Conservation (phyloP, 805 yeast genomes). For the Myxozyma kluyveri region DNA sequence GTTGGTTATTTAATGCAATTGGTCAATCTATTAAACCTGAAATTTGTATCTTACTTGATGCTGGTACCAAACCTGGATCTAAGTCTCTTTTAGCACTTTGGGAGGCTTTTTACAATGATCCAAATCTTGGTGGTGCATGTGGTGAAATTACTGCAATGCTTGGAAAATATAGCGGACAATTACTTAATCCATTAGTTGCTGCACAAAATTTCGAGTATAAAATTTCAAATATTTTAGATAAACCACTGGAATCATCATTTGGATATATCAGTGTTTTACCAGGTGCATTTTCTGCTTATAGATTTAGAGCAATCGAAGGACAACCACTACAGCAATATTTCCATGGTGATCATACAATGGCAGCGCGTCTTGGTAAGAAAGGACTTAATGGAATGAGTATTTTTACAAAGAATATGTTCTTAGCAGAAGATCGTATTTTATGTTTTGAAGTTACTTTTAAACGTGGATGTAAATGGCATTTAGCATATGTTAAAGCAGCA, state of each 20-base stretch:
- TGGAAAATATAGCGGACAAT: constrained; percentile 55
- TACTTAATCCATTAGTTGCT: constrained; percentile 85
- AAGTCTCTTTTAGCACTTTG: constrained; percentile 85
- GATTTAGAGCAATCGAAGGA: constrained; percentile 58
- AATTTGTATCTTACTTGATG: constrained; percentile 81
- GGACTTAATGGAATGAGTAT: constrained; percentile 61
- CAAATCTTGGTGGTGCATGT: constrained; percentile 94
- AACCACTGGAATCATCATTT: constrained; percentile 62
- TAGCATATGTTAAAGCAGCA: constrained; percentile 60
- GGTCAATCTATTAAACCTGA: constrained; percentile 78
- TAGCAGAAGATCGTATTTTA: constrained; percentile 67
- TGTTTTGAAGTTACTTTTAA: constrained; percentile 66
- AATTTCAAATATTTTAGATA: constrained; percentile 64
- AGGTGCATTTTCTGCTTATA: constrained; percentile 66
- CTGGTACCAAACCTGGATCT: constrained; percentile 87
- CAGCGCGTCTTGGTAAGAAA: constrained; percentile 46
- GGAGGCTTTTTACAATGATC: constrained; percentile 73
- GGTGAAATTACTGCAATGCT: constrained; percentile 90
- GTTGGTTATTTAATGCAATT: constrained; percentile 96
- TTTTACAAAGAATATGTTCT: constrained; percentile 65
- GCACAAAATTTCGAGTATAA: constrained; percentile 58
- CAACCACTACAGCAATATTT: constrained; percentile 66
- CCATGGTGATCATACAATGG: constrained; percentile 60
- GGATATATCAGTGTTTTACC: constrained; percentile 66
- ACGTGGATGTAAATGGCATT: constrained; percentile 55